phyloP scores from a whole-genome alignment of 768 basidiomycete species.

The Kwoniella heveanensis region DNA sequence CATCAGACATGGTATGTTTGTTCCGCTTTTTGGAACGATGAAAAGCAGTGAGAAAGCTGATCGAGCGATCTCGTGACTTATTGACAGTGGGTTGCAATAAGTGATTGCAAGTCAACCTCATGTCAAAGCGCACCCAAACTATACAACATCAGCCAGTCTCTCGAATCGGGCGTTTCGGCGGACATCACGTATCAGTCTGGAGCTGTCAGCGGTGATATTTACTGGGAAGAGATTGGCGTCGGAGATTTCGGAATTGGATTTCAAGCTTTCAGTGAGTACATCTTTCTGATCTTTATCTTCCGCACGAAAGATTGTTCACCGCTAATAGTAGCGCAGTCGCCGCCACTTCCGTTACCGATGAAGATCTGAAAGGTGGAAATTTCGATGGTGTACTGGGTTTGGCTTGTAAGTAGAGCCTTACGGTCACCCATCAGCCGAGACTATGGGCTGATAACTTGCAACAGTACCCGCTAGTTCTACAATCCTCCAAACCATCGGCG shows the following conservation, averaged over 20 bases:
- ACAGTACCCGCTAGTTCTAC: conserved; percentile 51
- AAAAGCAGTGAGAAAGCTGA: too few relatives aligned
- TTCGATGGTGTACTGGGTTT: conserved; percentile 53
- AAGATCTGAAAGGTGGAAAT: conserved; percentile 47
- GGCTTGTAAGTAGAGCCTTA: conserved; percentile 33
- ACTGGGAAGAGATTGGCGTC: conserved; percentile 52
- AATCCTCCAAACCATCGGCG: conserved; percentile 45
- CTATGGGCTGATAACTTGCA: background rate
- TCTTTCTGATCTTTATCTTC: too few relatives aligned
- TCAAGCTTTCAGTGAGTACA: conserved; percentile 50
- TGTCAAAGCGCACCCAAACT: conserved; percentile 31
- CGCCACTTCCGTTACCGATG: conserved; percentile 39
- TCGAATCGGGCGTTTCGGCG: conserved; percentile 35
- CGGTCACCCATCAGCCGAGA: background rate
- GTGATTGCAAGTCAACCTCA: conserved; percentile 33
- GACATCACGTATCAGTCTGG: conserved; percentile 49
- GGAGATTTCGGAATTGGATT: conserved; percentile 51
- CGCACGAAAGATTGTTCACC: background rate
- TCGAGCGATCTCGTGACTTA: too few relatives aligned
- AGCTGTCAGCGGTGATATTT: conserved; percentile 40
- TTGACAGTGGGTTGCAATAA: conserved; percentile 53
- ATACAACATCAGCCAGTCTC: conserved; percentile 28
- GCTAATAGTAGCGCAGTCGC: conserved; percentile 26
- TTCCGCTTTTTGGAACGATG: too few relatives aligned
- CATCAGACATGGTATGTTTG: conserved; percentile 51